Base-by-base conservation (phyloP, 148 eudicot species). In the Cornus kousa region DNA sequence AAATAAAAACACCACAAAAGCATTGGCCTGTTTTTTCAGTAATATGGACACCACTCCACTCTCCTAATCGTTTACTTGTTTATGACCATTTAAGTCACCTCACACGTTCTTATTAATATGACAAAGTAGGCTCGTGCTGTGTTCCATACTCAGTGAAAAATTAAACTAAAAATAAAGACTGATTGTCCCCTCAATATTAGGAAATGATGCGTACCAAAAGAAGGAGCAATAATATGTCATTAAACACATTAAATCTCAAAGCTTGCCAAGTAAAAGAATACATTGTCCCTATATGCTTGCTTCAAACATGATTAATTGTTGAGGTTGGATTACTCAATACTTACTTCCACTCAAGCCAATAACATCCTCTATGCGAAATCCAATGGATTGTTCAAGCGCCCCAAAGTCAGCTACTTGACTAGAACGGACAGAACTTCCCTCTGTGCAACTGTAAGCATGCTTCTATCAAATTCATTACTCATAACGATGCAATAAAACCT, bases 361-460 rank as follows among this genome's bases (percentile, higher is more conserved):
- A 76, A 67, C 64, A 76, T 71, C 65, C 33, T 72, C 73, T 39
- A 55, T 14, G n/a, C 48, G 68, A 70, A 50, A 77, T 28, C 80
- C 77, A 77, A 3, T 23, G 67, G 62, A 71, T 53, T 81, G 80
- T 72, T 67, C 72, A 43, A 81, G 24, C 22, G 48, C 71, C 65
- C 75, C 79, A 40, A 70, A 80, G 71, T 80, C 83, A 73, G 77
- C 43, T 13, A 62, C 70, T 64, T 1, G 66, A 48, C 9, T 64
- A 50, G 76, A 74, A 48, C 57, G 33, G 32, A 74, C 48, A 78
- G 79, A 74, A 75, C 32, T 74, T 74, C 70, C 74, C 50, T 82
- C 71, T 57, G 48, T 78, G 75, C 37, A 78, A 24, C 53, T 37
- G 73, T 19, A 71, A 39, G 22, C 53, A 11, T 5, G 20, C 72